These are phyloP conservation scores for Verticillium dahliae DNA, from an alignment of 2,329 filamentous ascomycete species.

Conservation along the genomic window DNA sequence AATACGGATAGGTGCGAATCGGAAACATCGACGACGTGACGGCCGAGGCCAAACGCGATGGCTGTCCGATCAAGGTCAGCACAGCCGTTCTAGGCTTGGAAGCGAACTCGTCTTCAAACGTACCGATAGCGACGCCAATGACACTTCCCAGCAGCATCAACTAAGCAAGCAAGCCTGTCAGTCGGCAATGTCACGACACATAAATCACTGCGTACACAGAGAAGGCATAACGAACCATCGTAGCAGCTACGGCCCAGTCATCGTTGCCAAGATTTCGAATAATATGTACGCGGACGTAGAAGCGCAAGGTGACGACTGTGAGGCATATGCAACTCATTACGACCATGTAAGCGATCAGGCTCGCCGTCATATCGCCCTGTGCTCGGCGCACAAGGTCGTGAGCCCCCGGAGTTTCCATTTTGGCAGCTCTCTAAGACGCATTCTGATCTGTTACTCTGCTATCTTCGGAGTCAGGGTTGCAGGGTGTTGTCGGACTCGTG, in stretches of 20 bases:
- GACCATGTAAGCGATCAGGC: not conserved
- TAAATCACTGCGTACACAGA: no score
- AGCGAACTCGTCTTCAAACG: not conserved
- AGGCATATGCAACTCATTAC: not conserved
- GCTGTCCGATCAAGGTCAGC: not conserved
- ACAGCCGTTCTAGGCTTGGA: not conserved
- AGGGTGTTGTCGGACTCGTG: no score
- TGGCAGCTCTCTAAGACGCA: not conserved
- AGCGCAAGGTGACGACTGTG: not conserved
- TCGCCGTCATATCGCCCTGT: not conserved
- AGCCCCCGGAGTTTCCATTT: not conserved
- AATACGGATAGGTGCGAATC: not conserved
- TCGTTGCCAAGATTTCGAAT: not conserved
- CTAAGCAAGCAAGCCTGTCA: not conserved
- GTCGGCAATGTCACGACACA: no score
- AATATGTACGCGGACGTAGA: not conserved
- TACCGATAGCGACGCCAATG: not conserved
- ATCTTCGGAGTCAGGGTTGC: no score
- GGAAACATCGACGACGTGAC: not conserved
- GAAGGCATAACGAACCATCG: not conserved
- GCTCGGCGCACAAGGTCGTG: not conserved
- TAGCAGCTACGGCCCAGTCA: not conserved
- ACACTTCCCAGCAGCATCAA: not conserved
- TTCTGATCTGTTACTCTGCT: not conserved
- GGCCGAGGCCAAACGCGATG: not conserved